Conservation (phyloP, 805 yeast genomes). For the Zygoascus tannicola region DNA sequence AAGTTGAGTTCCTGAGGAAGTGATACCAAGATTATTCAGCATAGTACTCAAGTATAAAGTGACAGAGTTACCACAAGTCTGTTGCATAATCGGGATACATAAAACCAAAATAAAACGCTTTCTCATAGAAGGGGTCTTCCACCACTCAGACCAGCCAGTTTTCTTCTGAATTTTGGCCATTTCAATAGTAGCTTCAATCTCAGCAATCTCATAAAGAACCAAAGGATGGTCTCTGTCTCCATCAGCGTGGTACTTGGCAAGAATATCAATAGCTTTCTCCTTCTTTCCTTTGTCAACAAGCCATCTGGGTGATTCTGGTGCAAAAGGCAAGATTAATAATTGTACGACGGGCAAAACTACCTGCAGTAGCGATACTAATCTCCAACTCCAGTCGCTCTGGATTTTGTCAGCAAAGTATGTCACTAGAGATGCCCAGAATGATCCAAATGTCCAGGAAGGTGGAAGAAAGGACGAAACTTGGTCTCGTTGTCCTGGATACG, state of each 20-base stretch:
- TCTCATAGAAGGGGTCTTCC: conserved; percentile 33
- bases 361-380: conserved; percentile 66
- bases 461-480: conserved; percentile 38
- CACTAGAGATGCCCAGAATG: conserved; percentile 40
- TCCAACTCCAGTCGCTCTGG: conserved; percentile 38
- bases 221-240: conserved; percentile 9
- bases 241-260: conserved; percentile 13
- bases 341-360: conserved; percentile 49
- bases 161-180: neutral
- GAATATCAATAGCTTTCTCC: conserved; percentile 31
- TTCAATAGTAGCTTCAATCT: neutral
- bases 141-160: conserved; percentile 7
- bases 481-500: conserved; percentile 40
- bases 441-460: conserved; percentile 42
- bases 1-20: conserved; percentile 14
- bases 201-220: conserved; percentile 8
- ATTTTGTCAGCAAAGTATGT: conserved; percentile 41
- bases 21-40: conserved; percentile 45
- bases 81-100: conserved; percentile 34
- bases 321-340: conserved; percentile 18
- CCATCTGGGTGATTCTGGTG: conserved; percentile 10
- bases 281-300: conserved; percentile 4
- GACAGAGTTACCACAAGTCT: conserved; percentile 13
- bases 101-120: conserved; percentile 41
- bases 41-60: conserved; percentile 41